Conservation (phyloP, 176 grass and related monocot genomes). For the Stipa capillata region DNA sequence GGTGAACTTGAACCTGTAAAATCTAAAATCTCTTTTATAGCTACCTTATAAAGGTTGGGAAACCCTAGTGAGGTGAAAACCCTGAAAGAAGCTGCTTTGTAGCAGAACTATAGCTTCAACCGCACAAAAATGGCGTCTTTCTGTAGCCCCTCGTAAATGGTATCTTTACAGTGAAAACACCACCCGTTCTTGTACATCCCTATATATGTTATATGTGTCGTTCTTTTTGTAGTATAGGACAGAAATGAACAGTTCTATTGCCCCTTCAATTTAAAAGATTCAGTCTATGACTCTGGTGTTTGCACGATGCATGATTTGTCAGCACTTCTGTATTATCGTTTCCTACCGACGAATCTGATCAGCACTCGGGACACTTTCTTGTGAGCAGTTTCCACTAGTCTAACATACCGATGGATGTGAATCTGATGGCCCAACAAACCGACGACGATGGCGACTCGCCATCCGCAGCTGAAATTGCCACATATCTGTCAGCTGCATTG, state of each 20-base stretch:
- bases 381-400: slow-evolving; percentile 25
- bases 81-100: not conserved
- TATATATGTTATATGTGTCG: slow-evolving; percentile 6
- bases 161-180: not conserved
- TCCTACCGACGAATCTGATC: slow-evolving; percentile 8
- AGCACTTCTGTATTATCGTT: too few relatives aligned
- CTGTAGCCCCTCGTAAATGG: not conserved
- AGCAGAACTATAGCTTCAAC: slow-evolving; percentile 3
- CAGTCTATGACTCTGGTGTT: not conserved
- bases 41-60: slow-evolving; percentile 12
- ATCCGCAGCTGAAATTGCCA: not conserved
- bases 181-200: slow-evolving; percentile 23
- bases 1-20: slow-evolving; percentile 17
- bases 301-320: not conserved
- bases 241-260: not conserved
- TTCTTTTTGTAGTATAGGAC: slow-evolving; percentile 21
- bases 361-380: not conserved
- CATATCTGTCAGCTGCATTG: too few relatives aligned
- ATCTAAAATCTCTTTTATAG: slow-evolving; percentile 5
- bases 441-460: slow-evolving; percentile 16
- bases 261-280: not conserved
- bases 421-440: slow-evolving; percentile 17
- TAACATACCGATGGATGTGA: slow-evolving; percentile 24
- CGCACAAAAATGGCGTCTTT: not conserved
- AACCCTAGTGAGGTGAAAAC: slow-evolving; percentile 12